A percentile compares a stretch with the other conserved stretches of the same genome.
Conservation (phyloP, 2,329 filamentous ascomycete species). For the Penicillium sp. region DNA sequence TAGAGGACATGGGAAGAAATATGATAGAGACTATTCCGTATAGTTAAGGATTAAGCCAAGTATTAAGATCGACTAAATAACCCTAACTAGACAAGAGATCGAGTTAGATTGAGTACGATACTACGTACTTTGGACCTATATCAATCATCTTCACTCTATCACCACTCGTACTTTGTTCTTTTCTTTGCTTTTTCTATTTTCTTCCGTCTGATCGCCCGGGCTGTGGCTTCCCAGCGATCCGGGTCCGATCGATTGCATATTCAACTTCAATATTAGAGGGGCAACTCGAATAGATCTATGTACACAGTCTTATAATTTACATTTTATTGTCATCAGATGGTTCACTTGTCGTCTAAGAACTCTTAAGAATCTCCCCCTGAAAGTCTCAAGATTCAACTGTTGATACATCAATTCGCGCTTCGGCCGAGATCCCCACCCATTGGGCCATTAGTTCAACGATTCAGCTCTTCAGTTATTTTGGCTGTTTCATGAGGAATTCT, state of each 20-base stretch:
- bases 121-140: too few relatives aligned
- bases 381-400: background rate
- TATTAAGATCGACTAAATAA: too few relatives aligned
- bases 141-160: too few relatives aligned
- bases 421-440: conserved; percentile 1
- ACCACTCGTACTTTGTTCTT: background rate
- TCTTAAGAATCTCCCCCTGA: background rate
- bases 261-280: background rate
- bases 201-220: conserved; percentile 1
- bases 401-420: conserved; percentile 5
- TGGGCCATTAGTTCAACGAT: background rate
- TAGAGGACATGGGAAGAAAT: too few relatives aligned
- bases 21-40: too few relatives aligned
- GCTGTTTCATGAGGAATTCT: background rate
- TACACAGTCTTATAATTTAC: too few relatives aligned
- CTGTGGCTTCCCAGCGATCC: conserved; percentile 16
- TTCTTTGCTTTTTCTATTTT: background rate
- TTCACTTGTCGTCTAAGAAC: too few relatives aligned
- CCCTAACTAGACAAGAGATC: too few relatives aligned
- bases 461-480: background rate
- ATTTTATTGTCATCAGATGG: too few relatives aligned
- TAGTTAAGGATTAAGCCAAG: too few relatives aligned
- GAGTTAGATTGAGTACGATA: too few relatives aligned
- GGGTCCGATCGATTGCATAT: conserved; percentile 14
- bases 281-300: background rate